Evolutionary conservation across 2,329 filamentous ascomycete species (phyloP).

Genomic region (Stromatinia cepivora): DNA sequence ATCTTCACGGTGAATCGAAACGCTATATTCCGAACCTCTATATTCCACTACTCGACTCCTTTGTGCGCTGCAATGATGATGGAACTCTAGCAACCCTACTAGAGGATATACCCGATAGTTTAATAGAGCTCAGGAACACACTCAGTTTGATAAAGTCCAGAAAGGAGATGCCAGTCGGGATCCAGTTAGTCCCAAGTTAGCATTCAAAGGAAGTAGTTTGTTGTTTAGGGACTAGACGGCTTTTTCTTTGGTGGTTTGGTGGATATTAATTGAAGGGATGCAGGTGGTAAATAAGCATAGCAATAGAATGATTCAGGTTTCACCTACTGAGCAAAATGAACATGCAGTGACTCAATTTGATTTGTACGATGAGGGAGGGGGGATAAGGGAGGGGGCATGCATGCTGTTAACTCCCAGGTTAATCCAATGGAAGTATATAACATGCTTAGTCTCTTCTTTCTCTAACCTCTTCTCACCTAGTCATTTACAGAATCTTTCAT

Average conservation of each 20-base stretch:
- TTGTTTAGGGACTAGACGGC: neutral
- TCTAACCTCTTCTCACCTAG: no score
- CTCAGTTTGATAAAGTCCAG: no score
- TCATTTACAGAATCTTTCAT: no score
- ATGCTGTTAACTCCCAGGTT: neutral
- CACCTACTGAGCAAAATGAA: neutral
- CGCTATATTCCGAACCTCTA: neutral
- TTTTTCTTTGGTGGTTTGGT: no score
- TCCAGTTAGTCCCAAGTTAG: neutral
- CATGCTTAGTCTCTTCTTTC: no score
- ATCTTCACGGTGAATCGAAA: neutral
- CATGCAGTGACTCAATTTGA: neutral
- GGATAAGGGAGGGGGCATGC: neutral
- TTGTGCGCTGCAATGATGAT: neutral
- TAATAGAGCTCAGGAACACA: no score
- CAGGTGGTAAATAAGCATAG: neutral
- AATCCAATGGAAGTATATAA: neutral
- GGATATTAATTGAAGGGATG: no score
- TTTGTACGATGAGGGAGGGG: neutral
- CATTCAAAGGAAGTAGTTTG: neutral
- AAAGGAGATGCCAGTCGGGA: no score
- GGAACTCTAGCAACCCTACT: no score
- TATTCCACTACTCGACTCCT: rapidly evolving
- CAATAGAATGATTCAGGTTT: neutral
- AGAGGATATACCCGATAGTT: neutral